phyloP scores from a whole-genome alignment of 2,329 filamentous ascomycete genomes.

The Colletotrichum lindemuthianum region DNA sequence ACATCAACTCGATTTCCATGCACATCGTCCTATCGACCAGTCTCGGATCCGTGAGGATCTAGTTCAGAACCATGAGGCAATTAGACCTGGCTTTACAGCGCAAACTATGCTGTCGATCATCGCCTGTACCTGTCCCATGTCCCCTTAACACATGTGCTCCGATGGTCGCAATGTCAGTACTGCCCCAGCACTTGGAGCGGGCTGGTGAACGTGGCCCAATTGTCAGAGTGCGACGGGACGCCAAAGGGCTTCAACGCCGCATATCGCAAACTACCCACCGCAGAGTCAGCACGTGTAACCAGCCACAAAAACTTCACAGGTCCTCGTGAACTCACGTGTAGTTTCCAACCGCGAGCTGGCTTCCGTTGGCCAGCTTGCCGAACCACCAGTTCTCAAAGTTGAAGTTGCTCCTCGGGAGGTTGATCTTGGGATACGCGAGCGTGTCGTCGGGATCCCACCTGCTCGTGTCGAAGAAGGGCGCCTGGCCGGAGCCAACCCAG shows the following conservation, averaged over 20 bases:
- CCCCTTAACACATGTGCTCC: no score
- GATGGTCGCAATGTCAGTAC: not conserved
- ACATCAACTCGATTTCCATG: no score
- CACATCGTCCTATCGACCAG: no score
- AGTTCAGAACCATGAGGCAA: no score
- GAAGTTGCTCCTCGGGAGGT: slow-evolving; percentile 31
- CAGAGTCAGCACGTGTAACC: no score
- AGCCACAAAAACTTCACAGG: no score
- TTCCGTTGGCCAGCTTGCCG: slow-evolving; percentile 53
- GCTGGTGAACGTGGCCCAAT: slow-evolving; percentile 44
- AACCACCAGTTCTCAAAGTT: slow-evolving; percentile 52
- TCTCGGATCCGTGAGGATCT: no score
- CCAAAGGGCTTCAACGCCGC: slow-evolving; percentile 30
- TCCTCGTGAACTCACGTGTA: slow-evolving; percentile 46
- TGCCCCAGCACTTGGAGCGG: slow-evolving; percentile 44
- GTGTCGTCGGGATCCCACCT: slow-evolving; percentile 40
- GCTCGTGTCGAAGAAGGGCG: slow-evolving; percentile 36
- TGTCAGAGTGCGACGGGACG: slow-evolving; percentile 9
- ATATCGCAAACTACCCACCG: slow-evolving; percentile 16
- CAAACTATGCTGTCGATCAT: no score
- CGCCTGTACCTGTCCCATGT: no score
- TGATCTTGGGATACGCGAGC: slow-evolving; percentile 39
- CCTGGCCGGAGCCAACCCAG: slow-evolving; percentile 36
- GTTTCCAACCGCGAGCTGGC: slow-evolving; percentile 50
- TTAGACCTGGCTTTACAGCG: no score